Percentiles rank a stretch among this genome's conserved stretches.
phyloP scores from a whole-genome alignment of 805 yeast species.

The Pichia cabralensis region DNA sequence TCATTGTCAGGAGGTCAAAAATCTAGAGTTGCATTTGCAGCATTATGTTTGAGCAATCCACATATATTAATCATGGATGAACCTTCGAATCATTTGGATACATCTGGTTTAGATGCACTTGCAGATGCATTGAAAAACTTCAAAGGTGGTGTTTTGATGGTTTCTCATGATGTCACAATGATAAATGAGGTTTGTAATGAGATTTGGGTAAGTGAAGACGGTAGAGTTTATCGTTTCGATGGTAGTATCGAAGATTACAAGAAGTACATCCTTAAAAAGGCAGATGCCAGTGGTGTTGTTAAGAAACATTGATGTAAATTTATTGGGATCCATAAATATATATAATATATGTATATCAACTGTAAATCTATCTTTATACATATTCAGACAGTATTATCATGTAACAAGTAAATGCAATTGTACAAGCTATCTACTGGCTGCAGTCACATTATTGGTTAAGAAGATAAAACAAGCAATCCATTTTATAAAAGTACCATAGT shows the following conservation, averaged over 20 bases:
- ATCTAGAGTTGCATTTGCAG: constrained; percentile 96
- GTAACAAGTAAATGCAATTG: too few species aligned
- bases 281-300: constrained; percentile 86
- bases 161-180: constrained; percentile 91
- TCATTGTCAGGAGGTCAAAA: constrained; percentile 96
- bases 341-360: too few species aligned
- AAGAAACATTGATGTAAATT: constrained; percentile 53
- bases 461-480: too few species aligned
- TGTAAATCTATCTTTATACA: too few species aligned
- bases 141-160: constrained; percentile 96
- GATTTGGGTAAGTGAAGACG: constrained; percentile 91
- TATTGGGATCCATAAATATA: too few species aligned
- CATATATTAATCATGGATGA: constrained; percentile 91
- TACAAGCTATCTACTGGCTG: too few species aligned
- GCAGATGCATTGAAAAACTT: constrained; percentile 80
- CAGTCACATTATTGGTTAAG: too few species aligned
- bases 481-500: too few species aligned
- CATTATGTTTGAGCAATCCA: constrained; percentile 80
- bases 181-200: constrained; percentile 85
- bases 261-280: constrained; percentile 70
- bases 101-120: constrained; percentile 93
- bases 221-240: constrained; percentile 63
- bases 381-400: too few species aligned
- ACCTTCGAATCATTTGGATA: constrained; percentile 98
- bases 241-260: constrained; percentile 87